Evolutionary conservation across 2,329 filamentous ascomycete species (phyloP), one percentile per base, ranked within the genome.

Genomic region (Fusarium staphyleae): DNA sequence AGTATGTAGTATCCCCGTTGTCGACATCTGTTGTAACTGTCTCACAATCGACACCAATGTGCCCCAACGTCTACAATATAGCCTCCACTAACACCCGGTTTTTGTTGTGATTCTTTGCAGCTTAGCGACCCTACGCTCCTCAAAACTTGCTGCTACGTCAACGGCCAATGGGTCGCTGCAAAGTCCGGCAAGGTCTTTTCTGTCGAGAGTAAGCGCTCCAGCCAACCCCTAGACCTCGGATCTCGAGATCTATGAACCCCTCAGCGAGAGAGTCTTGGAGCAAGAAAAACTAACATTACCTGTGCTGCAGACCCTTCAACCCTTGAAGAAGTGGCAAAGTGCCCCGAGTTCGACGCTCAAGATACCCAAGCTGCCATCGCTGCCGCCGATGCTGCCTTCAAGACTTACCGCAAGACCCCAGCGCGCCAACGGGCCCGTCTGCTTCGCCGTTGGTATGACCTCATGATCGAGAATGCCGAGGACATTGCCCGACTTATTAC

Each of bases 111-210:
- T 19, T 30, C 32, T 46, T 29, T 57, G 30, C 37, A 86, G 80
- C 77, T 87, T 59, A 84, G 82, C 70, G 86, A 88, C 66, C 76
- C 79, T 53, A 84, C 82, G 29, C 81, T 93, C 42, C 79, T 93
- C 66, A 91, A 89, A 72, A 81, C 82, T 57, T 80, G 88, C 70
- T 80, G 83, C 55, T 92, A 88, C 69, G 84, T 93, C 68, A 89
- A 93, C 72, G 90, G 89, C 67, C 79, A 90, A 79, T 93, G 89
- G 86, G 82, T 91, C 51, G 77, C 77, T 62, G 88, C 89, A 55
- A 81, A 84, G 65, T 90, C 87, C 2, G 86, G 87, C 58, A 82
- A 89, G 78, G 89, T 84, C 36, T 93, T 93, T 69, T 82, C 89
- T 65, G 86, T 92, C 51, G 78, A 81, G 62, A 85, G 84, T 86